These are phyloP conservation scores for Penicillium frequentans DNA, from an alignment of 2,329 filamentous ascomycete genomes.

Conservation along the genomic window DNA sequence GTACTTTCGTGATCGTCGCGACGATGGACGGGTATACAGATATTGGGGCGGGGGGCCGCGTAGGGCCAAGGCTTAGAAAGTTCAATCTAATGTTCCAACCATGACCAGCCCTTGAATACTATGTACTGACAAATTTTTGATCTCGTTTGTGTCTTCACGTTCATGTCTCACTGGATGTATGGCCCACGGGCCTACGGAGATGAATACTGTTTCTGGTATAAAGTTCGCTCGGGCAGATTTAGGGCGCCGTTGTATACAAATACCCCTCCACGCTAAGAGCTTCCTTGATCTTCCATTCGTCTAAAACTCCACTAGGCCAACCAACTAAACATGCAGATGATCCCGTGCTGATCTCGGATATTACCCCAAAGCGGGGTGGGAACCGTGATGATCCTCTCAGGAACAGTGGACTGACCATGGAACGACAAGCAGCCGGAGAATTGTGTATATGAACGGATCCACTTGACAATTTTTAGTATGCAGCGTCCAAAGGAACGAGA, in stretches of 20 bases:
- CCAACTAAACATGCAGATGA: neutral
- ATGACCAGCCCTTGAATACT: neutral
- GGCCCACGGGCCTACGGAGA: neutral
- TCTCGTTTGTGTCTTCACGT: neutral
- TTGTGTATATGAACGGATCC: neutral
- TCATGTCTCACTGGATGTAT: neutral
- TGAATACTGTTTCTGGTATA: neutral
- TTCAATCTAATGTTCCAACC: constrained; percentile 3
- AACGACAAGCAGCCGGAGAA: neutral
- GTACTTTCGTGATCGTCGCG: constrained; percentile 65
- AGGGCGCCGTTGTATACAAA: neutral
- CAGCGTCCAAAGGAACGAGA: neutral
- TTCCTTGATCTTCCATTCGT: neutral
- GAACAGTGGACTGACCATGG: neutral
- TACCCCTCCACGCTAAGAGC: neutral
- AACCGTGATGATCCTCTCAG: neutral
- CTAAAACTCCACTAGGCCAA: neutral
- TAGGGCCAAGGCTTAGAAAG: constrained; percentile 3
- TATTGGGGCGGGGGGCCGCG: constrained; percentile 21
- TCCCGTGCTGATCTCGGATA: neutral
- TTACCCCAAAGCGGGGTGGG: neutral
- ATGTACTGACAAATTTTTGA: neutral
- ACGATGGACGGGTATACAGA: constrained; percentile 36
- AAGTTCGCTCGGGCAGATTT: neutral
- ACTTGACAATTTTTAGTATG: neutral